Percentiles rank a stretch among this genome's conserved stretches.
Evolutionary conservation across 2,329 filamentous ascomycete species (phyloP).

Genomic region (Alternaria novae-zelandiae): DNA sequence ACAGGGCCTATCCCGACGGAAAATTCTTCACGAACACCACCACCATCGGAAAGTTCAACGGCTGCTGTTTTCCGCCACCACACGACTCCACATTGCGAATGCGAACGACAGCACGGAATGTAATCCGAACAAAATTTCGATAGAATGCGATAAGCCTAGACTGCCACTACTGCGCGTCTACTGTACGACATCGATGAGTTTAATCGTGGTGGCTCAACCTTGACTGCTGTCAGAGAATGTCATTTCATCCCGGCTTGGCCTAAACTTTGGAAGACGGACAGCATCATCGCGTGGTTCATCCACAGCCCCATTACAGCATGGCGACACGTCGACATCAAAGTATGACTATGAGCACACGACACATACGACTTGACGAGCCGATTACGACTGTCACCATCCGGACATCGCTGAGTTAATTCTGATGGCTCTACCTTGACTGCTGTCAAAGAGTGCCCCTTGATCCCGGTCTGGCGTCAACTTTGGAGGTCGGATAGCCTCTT

Average conservation of each 20-base stretch:
- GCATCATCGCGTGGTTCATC: background rate
- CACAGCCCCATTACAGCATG: background rate
- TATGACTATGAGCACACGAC: background rate
- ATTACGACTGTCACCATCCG: background rate
- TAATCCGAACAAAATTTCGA: background rate
- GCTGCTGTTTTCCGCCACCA: background rate
- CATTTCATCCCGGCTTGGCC: background rate
- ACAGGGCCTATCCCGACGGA: constrained; percentile 5
- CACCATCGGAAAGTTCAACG: background rate
- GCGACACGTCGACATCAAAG: too few relatives aligned
- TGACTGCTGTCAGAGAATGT: background rate
- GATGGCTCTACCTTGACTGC: background rate
- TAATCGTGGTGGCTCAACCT: background rate
- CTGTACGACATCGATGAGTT: background rate
- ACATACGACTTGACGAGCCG: background rate
- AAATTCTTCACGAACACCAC: background rate
- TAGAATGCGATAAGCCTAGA: background rate
- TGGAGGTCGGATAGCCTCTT: background rate
- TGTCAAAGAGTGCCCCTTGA: background rate
- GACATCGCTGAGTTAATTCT: background rate
- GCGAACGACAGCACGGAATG: background rate
- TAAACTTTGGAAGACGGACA: background rate
- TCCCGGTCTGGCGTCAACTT: background rate
- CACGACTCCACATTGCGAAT: background rate
- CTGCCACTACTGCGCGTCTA: background rate